These are phyloP conservation scores for Diplodia seriata DNA, from an alignment of 2,329 filamentous ascomycete species.

Conservation along the genomic window DNA sequence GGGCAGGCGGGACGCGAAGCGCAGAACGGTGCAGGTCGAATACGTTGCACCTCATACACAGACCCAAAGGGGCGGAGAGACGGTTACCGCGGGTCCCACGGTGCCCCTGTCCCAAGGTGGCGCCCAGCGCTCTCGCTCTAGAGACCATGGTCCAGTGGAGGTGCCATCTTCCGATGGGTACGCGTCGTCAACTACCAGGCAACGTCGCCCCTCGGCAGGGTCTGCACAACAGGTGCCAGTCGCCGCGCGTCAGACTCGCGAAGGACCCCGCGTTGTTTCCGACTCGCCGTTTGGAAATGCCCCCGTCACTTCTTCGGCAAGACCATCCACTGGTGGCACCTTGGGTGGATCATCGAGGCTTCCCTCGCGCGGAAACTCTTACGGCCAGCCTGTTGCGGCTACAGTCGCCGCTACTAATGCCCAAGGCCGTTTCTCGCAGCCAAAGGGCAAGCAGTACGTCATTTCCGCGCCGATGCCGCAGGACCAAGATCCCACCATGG, in stretches of 20 bases:
- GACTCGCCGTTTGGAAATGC: slow-evolving; percentile 53
- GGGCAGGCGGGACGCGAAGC: slow-evolving; percentile 82
- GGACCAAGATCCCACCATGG: slow-evolving; percentile 58
- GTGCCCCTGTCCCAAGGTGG: slow-evolving; percentile 39
- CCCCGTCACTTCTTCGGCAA: slow-evolving; percentile 55
- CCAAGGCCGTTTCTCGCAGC: slow-evolving; percentile 87
- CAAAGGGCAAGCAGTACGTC: slow-evolving; percentile 70
- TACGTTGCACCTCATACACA: slow-evolving; percentile 92
- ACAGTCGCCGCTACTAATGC: slow-evolving; percentile 87
- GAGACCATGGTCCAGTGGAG: slow-evolving; percentile 61
- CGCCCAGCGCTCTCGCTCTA: slow-evolving; percentile 59
- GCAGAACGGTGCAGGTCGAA: slow-evolving; percentile 94
- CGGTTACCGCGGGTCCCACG: slow-evolving; percentile 34
- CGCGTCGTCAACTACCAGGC: slow-evolving; percentile 38
- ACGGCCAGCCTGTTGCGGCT: slow-evolving; percentile 87
- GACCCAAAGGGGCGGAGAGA: slow-evolving; percentile 73
- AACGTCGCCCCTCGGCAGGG: slow-evolving; percentile 37
- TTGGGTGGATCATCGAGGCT: slow-evolving; percentile 66
- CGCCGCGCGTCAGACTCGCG: slow-evolving; percentile 47
- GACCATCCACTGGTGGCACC: slow-evolving; percentile 84
- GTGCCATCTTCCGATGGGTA: slow-evolving; percentile 49
- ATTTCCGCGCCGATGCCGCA: slow-evolving; percentile 73
- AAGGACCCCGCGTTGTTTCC: slow-evolving; percentile 60
- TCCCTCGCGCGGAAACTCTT: slow-evolving; percentile 76
- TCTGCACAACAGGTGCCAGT: slow-evolving; percentile 39